Base-by-base conservation (phyloP, 331 rosid species). In the Saraca asoca region DNA sequence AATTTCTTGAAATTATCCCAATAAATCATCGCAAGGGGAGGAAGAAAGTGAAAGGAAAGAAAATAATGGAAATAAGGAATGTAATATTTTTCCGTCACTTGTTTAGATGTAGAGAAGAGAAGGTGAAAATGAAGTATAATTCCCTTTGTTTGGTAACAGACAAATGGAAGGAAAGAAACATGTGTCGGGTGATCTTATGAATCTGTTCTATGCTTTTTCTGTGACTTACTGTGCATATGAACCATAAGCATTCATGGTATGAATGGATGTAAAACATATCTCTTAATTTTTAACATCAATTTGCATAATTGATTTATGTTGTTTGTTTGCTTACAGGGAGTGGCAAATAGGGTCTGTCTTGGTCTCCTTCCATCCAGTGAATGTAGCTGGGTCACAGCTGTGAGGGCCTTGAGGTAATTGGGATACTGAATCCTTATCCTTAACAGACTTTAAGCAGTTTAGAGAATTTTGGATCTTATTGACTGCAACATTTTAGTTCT, bases 361-460 rank as follows among this genome's bases (percentile, higher is more conserved):
- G 99, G 96, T 81, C 99, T 90, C 77, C 59, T 94, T 78, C 99
- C 96, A 50, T 81, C 96, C 43, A 88, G 99, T 69, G 95, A 86
- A 71, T 78, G 81, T 51, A 84, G 95, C 80, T 94, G 99, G 99
- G 79, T 65, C 42, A 90, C 95, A 35, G 96, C 96, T 54, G 92
- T 88, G 43, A 81, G 79, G 85, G 88, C 97, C 71, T 80, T 90
- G 82, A 84, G 97, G 98, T 93, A 80, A 77, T 44, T 72, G 53
- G 5, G 44, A 59, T 64, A 49, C 42, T 17, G 41, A 37, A 43
- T 67, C 49, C 8, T 67, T 56, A 13, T 41, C 16, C 51, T 74
- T 62, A 20, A 52, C n/a, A 5, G 15, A 20, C 13, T 29, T 59
- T n/a, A n/a, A n/a, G n/a, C n/a, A n/a, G n/a, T n/a, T n/a, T n/a